phyloP scores from a whole-genome alignment of 306 rosid species.

The Rubus idaeus region DNA sequence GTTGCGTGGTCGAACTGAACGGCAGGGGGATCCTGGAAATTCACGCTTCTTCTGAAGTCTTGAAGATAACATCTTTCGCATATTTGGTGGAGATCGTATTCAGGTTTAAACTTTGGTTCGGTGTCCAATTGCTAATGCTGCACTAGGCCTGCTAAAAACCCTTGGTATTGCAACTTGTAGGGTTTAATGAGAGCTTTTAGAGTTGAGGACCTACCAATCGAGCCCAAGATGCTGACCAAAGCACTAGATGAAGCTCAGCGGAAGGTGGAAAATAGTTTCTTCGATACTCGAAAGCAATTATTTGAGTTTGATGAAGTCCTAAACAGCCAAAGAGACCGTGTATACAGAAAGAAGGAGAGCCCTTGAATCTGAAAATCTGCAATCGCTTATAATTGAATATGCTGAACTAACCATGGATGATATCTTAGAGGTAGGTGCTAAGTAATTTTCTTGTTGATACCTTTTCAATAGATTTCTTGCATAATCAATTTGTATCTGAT shows the following conservation, averaged over 20 bases:
- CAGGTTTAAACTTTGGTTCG: slow-evolving; percentile 55
- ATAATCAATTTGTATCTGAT: not conserved
- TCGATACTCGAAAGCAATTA: slow-evolving; percentile 92
- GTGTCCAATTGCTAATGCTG: slow-evolving; percentile 26
- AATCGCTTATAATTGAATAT: slow-evolving; percentile 83
- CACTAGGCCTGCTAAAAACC: slow-evolving; percentile 11
- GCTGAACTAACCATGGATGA: slow-evolving; percentile 98
- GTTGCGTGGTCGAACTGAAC: slow-evolving; percentile 96
- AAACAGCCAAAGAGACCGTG: slow-evolving; percentile 95
- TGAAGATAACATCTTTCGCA: slow-evolving; percentile 93
- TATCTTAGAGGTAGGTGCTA: slow-evolving; percentile 61
- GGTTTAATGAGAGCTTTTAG: slow-evolving; percentile 96
- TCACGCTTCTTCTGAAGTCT: slow-evolving; percentile 96
- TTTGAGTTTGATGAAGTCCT: slow-evolving; percentile 94
- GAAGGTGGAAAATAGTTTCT: slow-evolving; percentile 94
- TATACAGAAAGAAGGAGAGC: slow-evolving; percentile 97
- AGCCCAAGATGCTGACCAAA: slow-evolving; percentile 95
- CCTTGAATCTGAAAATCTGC: slow-evolving; percentile 77
- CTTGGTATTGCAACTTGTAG: slow-evolving; percentile 43
- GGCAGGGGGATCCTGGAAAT: slow-evolving; percentile 97
- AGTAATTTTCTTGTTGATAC: slow-evolving; percentile 13
- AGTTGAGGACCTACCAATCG: slow-evolving; percentile 97
- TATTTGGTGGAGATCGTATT: slow-evolving; percentile 94
- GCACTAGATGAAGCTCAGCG: slow-evolving; percentile 98
- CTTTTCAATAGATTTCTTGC: not conserved